Percentiles rank a stretch among this genome's conserved stretches.
Evolutionary conservation across 78 protist genomes (phyloP).

Genomic region (Dictyostelium brefeldianum): DNA sequence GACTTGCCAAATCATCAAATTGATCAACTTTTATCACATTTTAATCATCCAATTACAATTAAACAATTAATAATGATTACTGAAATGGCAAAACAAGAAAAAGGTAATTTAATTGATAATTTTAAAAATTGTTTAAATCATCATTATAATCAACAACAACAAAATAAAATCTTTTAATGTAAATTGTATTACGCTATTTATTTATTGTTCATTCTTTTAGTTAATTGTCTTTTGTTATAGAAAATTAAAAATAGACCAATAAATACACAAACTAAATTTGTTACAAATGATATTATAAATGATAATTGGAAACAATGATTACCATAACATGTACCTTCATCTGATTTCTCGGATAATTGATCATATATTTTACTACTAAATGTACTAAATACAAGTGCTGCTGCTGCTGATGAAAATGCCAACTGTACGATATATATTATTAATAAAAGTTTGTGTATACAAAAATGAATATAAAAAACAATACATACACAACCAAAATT

Average conservation of each 20-base stretch:
- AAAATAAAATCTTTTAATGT: not conserved
- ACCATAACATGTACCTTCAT: slow-evolving; percentile 26
- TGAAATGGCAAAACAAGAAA: slow-evolving; percentile 95
- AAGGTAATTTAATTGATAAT: slow-evolving; percentile 37
- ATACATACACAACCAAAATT: slow-evolving; percentile 62
- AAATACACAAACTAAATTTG: not conserved
- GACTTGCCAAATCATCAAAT: slow-evolving; percentile 47
- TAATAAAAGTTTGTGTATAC: too few relatives aligned
- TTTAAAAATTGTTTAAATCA: slow-evolving; percentile 39
- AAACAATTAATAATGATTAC: slow-evolving; percentile 90
- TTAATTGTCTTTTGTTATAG: not conserved
- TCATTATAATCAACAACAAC: not conserved
- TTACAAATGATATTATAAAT: not conserved
- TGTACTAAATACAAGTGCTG: slow-evolving; percentile 13
- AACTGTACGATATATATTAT: slow-evolving; percentile 2
- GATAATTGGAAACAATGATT: slow-evolving; percentile 18
- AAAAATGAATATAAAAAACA: not conserved
- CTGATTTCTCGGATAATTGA: not conserved
- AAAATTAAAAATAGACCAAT: slow-evolving; percentile 9
- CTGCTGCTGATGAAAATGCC: slow-evolving; percentile 63
- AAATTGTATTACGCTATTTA: not conserved
- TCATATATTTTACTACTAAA: slow-evolving; percentile 48
- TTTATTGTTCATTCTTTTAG: not conserved
- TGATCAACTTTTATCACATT: not conserved
- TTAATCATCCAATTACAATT: slow-evolving; percentile 82